Conservation (phyloP, 208 protist species). For the Perkinsela sp. region DNA sequence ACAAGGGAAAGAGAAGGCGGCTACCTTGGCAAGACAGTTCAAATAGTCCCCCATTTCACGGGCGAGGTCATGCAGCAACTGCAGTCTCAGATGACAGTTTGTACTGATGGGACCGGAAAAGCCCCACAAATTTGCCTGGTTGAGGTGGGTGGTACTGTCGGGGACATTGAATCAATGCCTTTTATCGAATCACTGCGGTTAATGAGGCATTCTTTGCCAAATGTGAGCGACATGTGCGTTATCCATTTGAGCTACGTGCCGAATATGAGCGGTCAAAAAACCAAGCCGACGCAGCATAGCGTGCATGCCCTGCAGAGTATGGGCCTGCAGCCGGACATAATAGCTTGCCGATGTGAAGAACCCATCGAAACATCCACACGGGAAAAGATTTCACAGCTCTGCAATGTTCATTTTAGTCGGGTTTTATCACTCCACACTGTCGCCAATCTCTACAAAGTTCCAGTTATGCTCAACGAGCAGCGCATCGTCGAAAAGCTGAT, state of each 20-base stretch:
- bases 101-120: slow-evolving; percentile 33
- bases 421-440: slow-evolving; percentile 86
- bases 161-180: slow-evolving; percentile 93
- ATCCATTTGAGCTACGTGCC: slow-evolving; percentile 62
- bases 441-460: slow-evolving; percentile 77
- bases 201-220: slow-evolving; percentile 38
- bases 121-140: slow-evolving; percentile 83
- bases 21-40: slow-evolving; percentile 96
- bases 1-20: slow-evolving; percentile 79
- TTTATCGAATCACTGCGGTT: slow-evolving; percentile 89
- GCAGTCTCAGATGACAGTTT: slow-evolving; percentile 45
- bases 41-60: slow-evolving; percentile 81
- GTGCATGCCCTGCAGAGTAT: slow-evolving; percentile 74
- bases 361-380: slow-evolving; percentile 33
- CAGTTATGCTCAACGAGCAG: slow-evolving; percentile 65
- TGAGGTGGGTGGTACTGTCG: slow-evolving; percentile 87
- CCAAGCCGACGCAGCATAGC: slow-evolving; percentile 94
- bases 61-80: slow-evolving; percentile 63
- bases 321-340: slow-evolving; percentile 87
- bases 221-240: slow-evolving; percentile 38
- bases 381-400: slow-evolving; percentile 84
- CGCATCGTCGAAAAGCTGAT: slow-evolving; percentile 30
- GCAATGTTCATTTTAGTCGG: slow-evolving; percentile 68
- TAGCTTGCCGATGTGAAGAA: slow-evolving; percentile 80
- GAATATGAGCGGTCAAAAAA: slow-evolving; percentile 84